A percentile compares a stretch with the other conserved stretches of the same genome.
phyloP scores from a whole-genome alignment of 129 eudicot genomes.

The Tagetes erecta region DNA sequence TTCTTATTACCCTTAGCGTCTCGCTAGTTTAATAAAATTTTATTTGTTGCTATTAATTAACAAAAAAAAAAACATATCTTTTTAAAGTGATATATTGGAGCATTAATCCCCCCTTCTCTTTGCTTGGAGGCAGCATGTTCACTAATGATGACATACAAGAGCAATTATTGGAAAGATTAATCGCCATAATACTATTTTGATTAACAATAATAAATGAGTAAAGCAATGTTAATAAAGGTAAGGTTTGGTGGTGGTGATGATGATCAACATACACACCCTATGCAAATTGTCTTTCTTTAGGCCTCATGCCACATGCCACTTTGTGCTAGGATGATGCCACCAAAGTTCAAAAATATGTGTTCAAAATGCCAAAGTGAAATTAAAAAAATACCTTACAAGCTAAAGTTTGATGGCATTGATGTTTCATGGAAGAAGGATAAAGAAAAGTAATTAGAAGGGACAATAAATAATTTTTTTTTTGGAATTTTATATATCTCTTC shows the following conservation, averaged over 20 bases:
- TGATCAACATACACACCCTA: constrained; percentile 16
- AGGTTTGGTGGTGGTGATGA: constrained; percentile 26
- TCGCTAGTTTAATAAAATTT: no score
- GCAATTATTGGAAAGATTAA: constrained; percentile 13
- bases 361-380: background rate
- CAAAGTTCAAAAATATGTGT: background rate
- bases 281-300: constrained; percentile 21
- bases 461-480: no score
- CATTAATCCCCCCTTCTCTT: constrained; percentile 2
- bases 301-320: constrained; percentile 30
- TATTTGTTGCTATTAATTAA: no score
- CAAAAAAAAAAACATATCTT: background rate
- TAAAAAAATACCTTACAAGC: background rate
- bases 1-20: no score
- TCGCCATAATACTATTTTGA: constrained; percentile 9
- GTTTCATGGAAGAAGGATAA: background rate
- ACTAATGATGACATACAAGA: constrained; percentile 19
- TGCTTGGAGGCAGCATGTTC: constrained; percentile 10
- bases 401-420: no score
- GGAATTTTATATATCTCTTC: no score
- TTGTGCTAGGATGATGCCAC: constrained; percentile 1
- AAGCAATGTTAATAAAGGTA: constrained; percentile 23
- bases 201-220: constrained; percentile 4
- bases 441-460: no score
- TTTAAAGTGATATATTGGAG: background rate